Evolutionary conservation across 768 basidiomycete species (phyloP).

Genomic region (Sistotremastrum niveocremeum): DNA sequence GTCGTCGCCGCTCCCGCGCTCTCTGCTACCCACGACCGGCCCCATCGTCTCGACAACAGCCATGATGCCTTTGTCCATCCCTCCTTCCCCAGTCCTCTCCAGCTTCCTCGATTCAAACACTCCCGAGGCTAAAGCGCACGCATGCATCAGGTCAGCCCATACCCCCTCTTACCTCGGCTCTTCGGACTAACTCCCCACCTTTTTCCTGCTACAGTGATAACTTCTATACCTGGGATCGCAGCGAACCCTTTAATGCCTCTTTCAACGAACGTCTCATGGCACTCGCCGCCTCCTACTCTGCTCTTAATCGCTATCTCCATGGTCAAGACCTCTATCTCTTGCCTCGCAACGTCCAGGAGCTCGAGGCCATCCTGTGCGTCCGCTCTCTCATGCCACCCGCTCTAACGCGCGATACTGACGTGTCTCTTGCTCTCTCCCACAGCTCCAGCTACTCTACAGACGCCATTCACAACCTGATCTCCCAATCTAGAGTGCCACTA

Average conservation of each 20-base stretch:
- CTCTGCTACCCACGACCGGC: not conserved
- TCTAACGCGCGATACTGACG: not conserved
- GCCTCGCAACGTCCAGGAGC: conserved; percentile 49
- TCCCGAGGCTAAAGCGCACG: conserved; percentile 61
- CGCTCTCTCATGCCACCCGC: not conserved
- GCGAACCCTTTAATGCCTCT: conserved; percentile 33
- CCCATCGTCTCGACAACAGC: not conserved
- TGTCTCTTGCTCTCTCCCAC: not conserved
- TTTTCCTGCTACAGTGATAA: conserved; percentile 37
- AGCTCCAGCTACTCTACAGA: conserved; percentile 70
- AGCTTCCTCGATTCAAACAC: conserved; percentile 58
- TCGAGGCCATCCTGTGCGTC: conserved; percentile 60
- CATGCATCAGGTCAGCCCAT: conserved; percentile 44
- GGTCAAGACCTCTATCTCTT: conserved; percentile 61
- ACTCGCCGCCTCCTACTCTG: conserved; percentile 68
- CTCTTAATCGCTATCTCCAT: conserved; percentile 58
- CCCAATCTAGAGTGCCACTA: conserved; percentile 50
- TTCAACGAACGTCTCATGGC: conserved; percentile 65
- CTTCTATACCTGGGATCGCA: conserved; percentile 53
- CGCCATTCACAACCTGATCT: conserved; percentile 68
- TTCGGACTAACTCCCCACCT: not conserved
- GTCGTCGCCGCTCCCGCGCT: not conserved
- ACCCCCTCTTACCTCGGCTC: conserved; percentile 1
- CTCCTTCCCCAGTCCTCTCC: not conserved
- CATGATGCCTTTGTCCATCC: not conserved